Percentiles rank a stretch among this genome's conserved stretches.
Evolutionary conservation across 1,139 yeast genomes (phyloP).

Genomic region (Geotrichum citri-aurantii): DNA sequence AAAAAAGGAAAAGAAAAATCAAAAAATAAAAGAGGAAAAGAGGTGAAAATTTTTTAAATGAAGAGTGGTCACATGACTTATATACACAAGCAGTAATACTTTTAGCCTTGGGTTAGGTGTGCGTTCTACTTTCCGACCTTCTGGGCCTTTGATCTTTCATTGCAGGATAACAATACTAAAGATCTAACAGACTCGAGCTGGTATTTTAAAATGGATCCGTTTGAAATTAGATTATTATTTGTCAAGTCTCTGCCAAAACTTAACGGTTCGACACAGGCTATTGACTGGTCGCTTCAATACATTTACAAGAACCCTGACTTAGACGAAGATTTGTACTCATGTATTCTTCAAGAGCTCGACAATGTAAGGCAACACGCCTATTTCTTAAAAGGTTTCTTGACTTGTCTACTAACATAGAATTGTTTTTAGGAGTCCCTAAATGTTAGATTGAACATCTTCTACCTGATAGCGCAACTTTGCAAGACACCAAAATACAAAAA

Average conservation of each 20-base stretch:
- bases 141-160: not conserved
- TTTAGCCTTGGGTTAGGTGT: not conserved
- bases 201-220: slow-evolving; percentile 55
- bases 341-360: slow-evolving; percentile 62
- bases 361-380: slow-evolving; percentile 28
- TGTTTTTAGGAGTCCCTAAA: slow-evolving; percentile 16
- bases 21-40: not conserved
- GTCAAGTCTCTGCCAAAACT: slow-evolving; percentile 53
- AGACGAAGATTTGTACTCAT: slow-evolving; percentile 67
- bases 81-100: not conserved
- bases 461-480: slow-evolving; percentile 11
- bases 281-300: slow-evolving; percentile 54
- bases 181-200: not conserved
- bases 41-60: not conserved
- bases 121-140: not conserved
- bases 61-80: not conserved
- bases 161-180: not conserved
- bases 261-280: slow-evolving; percentile 56
- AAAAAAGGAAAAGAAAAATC: not conserved
- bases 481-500: slow-evolving; percentile 17
- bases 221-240: slow-evolving; percentile 70
- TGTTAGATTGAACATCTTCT: slow-evolving; percentile 13
- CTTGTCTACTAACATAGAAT: not conserved
- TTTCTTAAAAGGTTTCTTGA: slow-evolving; percentile 21
- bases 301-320: slow-evolving; percentile 53